Percentiles rank a stretch among this genome's conserved stretches.
These are phyloP conservation scores for Cryptosporidium sp. DNA, from an alignment of 169 alveolate species.

Conservation along the genomic window DNA sequence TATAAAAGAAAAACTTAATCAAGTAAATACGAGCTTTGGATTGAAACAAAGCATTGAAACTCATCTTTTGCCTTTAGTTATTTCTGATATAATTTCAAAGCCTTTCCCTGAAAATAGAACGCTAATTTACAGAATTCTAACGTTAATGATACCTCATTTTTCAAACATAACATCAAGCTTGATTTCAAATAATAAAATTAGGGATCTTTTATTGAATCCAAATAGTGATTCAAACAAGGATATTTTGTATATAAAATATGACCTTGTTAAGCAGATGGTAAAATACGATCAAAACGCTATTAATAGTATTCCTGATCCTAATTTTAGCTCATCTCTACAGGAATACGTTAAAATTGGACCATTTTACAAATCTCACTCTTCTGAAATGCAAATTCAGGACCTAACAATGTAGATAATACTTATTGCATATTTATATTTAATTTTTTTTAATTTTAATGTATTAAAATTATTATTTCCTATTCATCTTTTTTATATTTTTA, in stretches of 20 bases:
- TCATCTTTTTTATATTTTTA: neutral
- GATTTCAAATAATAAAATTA: constrained; percentile 13
- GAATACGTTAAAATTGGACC: constrained; percentile 53
- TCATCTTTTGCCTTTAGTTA: constrained; percentile 21
- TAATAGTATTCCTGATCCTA: constrained; percentile 4
- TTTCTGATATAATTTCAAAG: constrained; percentile 16
- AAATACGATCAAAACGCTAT: constrained; percentile 7
- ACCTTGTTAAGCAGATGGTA: constrained; percentile 52
- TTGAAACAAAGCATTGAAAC: constrained; percentile 37
- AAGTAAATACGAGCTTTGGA: neutral
- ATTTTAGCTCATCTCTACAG: constrained; percentile 15
- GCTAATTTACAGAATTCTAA: constrained; percentile 16
- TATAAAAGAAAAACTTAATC: constrained; percentile 20
- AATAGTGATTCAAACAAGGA: constrained; percentile 63
- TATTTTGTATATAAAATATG: constrained; percentile 35
- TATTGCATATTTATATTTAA: neutral
- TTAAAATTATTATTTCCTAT: neutral
- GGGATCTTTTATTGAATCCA: constrained; percentile 30
- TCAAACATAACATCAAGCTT: constrained; percentile 18
- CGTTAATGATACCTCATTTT: constrained; percentile 57
- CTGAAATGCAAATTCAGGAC: constrained; percentile 57
- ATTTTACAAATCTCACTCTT: constrained; percentile 30
- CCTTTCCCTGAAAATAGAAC: constrained; percentile 72
- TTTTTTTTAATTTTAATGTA: neutral
- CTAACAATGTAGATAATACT: neutral